Evolutionary conservation across 306 rosid species (phyloP), one percentile per base, ranked within the genome.

Genomic region (Quercus engelmannii): DNA sequence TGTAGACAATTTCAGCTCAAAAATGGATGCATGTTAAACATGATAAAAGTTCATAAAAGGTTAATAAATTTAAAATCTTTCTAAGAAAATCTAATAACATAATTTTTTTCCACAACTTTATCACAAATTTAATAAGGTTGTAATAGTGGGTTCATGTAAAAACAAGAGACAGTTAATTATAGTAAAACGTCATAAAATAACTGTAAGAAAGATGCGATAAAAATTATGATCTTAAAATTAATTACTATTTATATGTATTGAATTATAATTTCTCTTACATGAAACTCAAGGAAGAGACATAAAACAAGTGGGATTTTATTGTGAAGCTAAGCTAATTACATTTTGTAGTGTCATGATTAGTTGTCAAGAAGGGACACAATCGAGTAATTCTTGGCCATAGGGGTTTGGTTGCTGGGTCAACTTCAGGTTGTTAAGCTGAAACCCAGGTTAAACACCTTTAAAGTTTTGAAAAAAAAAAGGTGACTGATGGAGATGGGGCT

Each of bases 371-470:
- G 82, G 55, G 64, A 49, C 59, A 69, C 56, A 59, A 81, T 51
- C 55, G 46, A 76, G 77, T 61, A 73, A 81, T 65, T 55, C 4
- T 28, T 80, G 46, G 77, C 68, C 74, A 58, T 38, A 21, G 58
- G 76, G 21, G 71, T 77, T 70, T 81, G 81, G 80, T 85, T 79
- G 79, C 33, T 78, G 85, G 85, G 90, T 88, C 97, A 77, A 78
- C 74, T 64, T 92, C 87, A 90, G 89, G 82, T 80, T 69, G 91
- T 87, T 85, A 83, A 78, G 46, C 83, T 76, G 81, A 82, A 79
- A 80, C 81, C 73, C 68, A 76, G 77, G 81, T 70, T 79, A 75
- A 76, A 55, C 21, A 17, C 67, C 20, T 35, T 3, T 49, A 23
- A 14, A 63, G 54, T 15, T 49, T 49, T 30, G 26, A 31, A 52